phyloP scores from a whole-genome alignment of 176 grass and related monocot species.

The Thinopyrum elongatum region DNA sequence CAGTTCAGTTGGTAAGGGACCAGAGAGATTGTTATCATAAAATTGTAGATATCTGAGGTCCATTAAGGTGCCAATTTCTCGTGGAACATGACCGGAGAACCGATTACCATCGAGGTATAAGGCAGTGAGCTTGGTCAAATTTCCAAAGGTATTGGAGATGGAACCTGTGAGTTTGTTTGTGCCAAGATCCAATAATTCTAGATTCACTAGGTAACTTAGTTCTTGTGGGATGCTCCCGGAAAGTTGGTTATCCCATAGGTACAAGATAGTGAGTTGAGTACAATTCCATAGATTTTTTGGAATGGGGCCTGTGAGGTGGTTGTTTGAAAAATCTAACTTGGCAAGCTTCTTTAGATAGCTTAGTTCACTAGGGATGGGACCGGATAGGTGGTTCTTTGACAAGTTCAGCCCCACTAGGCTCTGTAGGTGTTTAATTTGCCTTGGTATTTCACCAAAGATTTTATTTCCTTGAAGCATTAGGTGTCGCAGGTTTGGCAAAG shows the following conservation, averaged over 20 bases:
- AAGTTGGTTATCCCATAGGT: no score
- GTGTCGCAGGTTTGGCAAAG: not conserved
- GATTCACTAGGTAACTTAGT: no score
- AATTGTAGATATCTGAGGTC: not conserved
- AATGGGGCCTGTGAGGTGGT: not conserved
- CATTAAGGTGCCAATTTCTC: not conserved
- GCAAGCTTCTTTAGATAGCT: not conserved
- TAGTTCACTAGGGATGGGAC: not conserved
- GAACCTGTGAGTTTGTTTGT: not conserved
- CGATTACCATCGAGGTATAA: not conserved
- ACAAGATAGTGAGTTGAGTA: no score
- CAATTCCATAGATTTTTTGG: no score
- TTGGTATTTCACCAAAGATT: not conserved
- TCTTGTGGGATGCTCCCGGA: no score
- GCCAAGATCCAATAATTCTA: no score
- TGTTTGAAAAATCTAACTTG: not conserved
- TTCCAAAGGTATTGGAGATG: not conserved
- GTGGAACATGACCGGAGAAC: not conserved
- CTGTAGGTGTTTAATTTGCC: not conserved
- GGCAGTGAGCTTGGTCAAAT: not conserved
- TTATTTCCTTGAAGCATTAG: not conserved
- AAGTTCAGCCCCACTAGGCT: not conserved
- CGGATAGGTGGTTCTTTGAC: not conserved
- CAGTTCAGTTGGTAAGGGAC: not conserved
- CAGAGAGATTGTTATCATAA: no score